Percentiles rank a stretch among this genome's conserved stretches.
Evolutionary conservation across 2,329 filamentous ascomycete genomes (phyloP).

Genomic region (Colletotrichum orchidophilum): DNA sequence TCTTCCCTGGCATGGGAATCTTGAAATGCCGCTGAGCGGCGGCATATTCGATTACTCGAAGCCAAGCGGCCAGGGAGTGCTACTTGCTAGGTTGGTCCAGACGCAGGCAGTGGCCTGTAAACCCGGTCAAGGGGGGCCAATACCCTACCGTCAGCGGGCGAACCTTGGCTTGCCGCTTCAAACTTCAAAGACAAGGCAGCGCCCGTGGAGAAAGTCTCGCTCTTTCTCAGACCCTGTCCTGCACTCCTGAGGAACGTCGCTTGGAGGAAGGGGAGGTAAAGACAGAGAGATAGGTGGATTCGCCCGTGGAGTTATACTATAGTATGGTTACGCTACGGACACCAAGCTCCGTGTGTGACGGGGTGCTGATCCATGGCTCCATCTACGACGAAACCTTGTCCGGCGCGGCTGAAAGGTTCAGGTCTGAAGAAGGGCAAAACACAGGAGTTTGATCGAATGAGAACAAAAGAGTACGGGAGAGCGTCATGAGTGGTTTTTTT

Average conservation of each 20-base stretch:
- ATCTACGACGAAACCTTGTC: slow-evolving; percentile 15
- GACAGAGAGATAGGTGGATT: neutral
- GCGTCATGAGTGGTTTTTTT: neutral
- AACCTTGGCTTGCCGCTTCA: neutral
- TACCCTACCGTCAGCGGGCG: neutral
- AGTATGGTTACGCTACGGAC: too few relatives aligned
- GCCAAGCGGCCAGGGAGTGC: neutral
- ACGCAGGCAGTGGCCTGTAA: neutral
- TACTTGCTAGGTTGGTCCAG: neutral
- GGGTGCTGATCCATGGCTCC: neutral
- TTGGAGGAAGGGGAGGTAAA: neutral
- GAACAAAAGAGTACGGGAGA: neutral
- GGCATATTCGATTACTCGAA: neutral
- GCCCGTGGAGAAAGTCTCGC: neutral
- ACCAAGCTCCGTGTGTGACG: neutral
- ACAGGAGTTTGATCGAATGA: neutral
- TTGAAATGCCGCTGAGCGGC: neutral
- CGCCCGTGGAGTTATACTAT: neutral
- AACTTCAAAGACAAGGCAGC: neutral
- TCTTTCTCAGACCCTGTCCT: neutral
- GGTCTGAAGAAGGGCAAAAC: neutral
- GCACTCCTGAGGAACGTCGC: neutral
- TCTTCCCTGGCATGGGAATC: neutral
- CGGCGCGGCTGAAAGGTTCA: neutral
- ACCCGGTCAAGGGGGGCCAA: too few relatives aligned